phyloP scores from a whole-genome alignment of 768 basidiomycete species.

The Ramaria sp. region DNA sequence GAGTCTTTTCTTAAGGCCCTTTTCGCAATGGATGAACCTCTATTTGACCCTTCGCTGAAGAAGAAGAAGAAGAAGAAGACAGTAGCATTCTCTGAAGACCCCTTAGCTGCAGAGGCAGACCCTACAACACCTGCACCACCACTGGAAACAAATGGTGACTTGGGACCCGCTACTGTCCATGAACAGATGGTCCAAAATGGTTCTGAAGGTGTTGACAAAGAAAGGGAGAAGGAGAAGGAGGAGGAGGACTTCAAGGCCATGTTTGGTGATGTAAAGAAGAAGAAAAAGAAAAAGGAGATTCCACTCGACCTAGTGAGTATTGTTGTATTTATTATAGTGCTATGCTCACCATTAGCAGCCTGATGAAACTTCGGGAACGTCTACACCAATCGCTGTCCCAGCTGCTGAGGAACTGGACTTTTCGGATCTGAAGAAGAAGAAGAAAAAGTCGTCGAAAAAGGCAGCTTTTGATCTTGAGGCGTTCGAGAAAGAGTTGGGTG shows the following conservation, averaged over 20 bases:
- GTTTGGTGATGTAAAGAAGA: constrained; percentile 76
- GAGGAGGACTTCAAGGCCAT: constrained; percentile 73
- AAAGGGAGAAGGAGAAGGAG: constrained; percentile 38
- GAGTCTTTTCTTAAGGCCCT: constrained; percentile 5
- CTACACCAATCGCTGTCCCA: constrained; percentile 29
- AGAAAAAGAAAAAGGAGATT: constrained; percentile 90
- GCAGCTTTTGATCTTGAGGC: constrained; percentile 82
- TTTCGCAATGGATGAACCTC: constrained; percentile 50
- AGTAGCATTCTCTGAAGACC: constrained; percentile 78
- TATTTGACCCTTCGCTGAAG: constrained; percentile 71
- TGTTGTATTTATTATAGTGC: constrained; percentile 7
- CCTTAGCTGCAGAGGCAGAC: constrained; percentile 71
- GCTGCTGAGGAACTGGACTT: constrained; percentile 77
- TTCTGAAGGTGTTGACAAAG: constrained; percentile 20
- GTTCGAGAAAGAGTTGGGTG: constrained; percentile 85
- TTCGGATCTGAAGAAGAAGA: constrained; percentile 89
- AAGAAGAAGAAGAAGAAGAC: constrained; percentile 76
- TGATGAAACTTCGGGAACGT: constrained; percentile 52
- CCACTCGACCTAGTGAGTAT: constrained; percentile 33
- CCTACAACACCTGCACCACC: constrained; percentile 71
- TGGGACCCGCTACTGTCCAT: constrained; percentile 65
- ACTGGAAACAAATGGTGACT: constrained; percentile 59
- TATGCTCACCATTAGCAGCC: constrained; percentile 27
- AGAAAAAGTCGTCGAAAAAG: constrained; percentile 86
- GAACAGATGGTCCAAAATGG: constrained; percentile 56